Conservation (phyloP, 495 filamentous ascomycete genomes). For the Penicillium manginii region DNA sequence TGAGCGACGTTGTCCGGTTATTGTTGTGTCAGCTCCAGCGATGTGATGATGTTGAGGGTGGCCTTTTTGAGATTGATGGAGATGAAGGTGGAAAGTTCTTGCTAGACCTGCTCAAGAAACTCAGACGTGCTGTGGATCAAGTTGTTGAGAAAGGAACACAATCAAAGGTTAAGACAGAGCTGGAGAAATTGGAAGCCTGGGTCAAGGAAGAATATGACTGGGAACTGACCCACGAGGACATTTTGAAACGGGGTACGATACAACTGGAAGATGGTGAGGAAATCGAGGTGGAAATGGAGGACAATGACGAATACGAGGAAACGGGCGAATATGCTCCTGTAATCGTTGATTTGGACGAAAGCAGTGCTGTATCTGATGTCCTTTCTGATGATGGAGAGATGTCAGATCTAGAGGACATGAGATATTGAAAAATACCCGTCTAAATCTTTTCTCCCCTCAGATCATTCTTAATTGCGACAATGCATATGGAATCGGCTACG, state of each 20-base stretch:
- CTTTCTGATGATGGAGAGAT: conserved; percentile 5
- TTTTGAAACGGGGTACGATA: conserved; percentile 66
- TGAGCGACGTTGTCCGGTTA: conserved; percentile 60
- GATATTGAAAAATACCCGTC: conserved; percentile 9
- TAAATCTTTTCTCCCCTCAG: not conserved
- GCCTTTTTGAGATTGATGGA: conserved; percentile 55
- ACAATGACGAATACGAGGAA: conserved; percentile 81
- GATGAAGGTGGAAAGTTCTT: conserved; percentile 60
- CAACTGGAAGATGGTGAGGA: conserved; percentile 77
- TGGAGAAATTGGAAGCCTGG: conserved; percentile 60
- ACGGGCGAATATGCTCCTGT: conserved; percentile 84
- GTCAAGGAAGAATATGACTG: conserved; percentile 64
- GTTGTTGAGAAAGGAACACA: conserved; percentile 33
- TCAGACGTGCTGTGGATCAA: conserved; percentile 51
- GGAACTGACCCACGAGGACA: conserved; percentile 58
- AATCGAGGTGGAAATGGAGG: conserved; percentile 76
- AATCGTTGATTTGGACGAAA: conserved; percentile 61
- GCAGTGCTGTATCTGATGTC: not conserved
- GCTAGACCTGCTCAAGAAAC: conserved; percentile 55
- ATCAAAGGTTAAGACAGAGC: conserved; percentile 50
- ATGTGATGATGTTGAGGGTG: conserved; percentile 68
- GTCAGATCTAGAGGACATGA: conserved; percentile 14
- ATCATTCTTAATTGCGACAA: not conserved
- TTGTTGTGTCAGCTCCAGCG: conserved; percentile 73
- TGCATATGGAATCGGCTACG: not conserved